Base-by-base conservation (phyloP, 805 yeast genomes). In the Cyberlindnera misumaiensis region DNA sequence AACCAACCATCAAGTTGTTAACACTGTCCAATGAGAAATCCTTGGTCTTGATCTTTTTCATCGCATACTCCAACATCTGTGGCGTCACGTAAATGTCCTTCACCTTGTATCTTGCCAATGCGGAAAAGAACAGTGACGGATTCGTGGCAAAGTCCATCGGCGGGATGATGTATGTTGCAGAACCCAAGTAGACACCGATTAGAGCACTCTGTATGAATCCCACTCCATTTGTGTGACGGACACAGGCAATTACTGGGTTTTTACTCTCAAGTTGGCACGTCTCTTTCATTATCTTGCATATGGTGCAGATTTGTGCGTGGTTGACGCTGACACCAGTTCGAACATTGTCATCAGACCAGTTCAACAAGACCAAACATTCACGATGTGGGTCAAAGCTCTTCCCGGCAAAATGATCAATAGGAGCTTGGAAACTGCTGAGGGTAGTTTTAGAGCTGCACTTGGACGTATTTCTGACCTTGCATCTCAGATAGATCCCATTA, bases 171-270 rank as follows among this genome's bases (percentile, higher is more conserved):
- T 81, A 80, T 0, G 98, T 90, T 1, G 95, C 73, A 0, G 93
- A 76, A 0, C 99, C 98, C 40, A 85, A 63, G 52, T 80, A 93
- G 0, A 83, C 78, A 5, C 98, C 98, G 46, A 93, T 58, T 28
- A 89, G 60, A 39, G 79, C 78, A n/a, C 95, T 73, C 57, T 87
- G 90, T 20, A 93, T 63, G 55, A 93, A 89, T 0, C 99, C 99
- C 20, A 90, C 59, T 0, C 97, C 97, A 2, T 73, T 62, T 2
- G 86, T 75, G 48, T 89, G 90, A 32, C 94, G 75, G 8, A 86
- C 94, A 58, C 96, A 80, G 0, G 96, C 95, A 30, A 90, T 68
- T 6, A 93, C 67, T 0, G 96, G 81, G 30, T 77, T 74, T 26
- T 73, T 70, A 29, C 83, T 73, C 11, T 80, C 71, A 62, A 93